Evolutionary conservation across 73 alveolate species (phyloP).

Genomic region (Stentor roeselii): DNA sequence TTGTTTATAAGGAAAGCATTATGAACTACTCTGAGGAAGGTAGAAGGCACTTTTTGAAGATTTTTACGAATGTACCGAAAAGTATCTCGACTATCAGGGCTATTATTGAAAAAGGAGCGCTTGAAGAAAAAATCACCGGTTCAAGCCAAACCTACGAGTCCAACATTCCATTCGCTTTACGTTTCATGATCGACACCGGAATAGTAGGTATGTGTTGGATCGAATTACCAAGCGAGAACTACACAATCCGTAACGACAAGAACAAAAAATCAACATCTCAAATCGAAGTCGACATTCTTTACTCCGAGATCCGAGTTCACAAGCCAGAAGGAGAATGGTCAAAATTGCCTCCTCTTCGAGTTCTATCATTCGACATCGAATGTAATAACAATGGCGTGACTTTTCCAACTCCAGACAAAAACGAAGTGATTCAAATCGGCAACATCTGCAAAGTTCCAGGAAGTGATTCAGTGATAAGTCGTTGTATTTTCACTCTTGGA

Average conservation of each 20-base stretch:
- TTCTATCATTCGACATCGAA: constrained; percentile 98
- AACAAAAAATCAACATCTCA: constrained; percentile 75
- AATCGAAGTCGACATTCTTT: constrained; percentile 90
- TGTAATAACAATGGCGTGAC: constrained; percentile 82
- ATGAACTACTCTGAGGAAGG: constrained; percentile 63
- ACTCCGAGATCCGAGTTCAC: constrained; percentile 66
- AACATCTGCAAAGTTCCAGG: constrained; percentile 92
- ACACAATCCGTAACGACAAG: constrained; percentile 33
- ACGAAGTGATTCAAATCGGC: constrained; percentile 95
- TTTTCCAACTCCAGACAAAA: constrained; percentile 84
- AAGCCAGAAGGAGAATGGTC: constrained; percentile 87
- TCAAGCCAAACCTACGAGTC: constrained; percentile 92
- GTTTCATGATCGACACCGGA: constrained; percentile 98
- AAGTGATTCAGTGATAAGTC: constrained; percentile 81
- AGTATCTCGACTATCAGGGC: constrained; percentile 79
- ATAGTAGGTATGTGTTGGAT: constrained; percentile 97
- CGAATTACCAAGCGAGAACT: constrained; percentile 56
- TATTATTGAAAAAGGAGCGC: constrained; percentile 73
- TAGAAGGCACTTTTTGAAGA: constrained; percentile 65
- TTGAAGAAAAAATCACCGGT: constrained; percentile 41
- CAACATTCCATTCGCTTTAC: constrained; percentile 95
- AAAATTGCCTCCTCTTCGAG: constrained; percentile 96
- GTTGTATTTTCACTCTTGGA: constrained; percentile 93
- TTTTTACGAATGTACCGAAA: constrained; percentile 76
- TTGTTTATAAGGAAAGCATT: constrained; percentile 66